Base-by-base conservation (phyloP, 1,284 basidiomycete species). In the Pseudozyma flocculosa region DNA sequence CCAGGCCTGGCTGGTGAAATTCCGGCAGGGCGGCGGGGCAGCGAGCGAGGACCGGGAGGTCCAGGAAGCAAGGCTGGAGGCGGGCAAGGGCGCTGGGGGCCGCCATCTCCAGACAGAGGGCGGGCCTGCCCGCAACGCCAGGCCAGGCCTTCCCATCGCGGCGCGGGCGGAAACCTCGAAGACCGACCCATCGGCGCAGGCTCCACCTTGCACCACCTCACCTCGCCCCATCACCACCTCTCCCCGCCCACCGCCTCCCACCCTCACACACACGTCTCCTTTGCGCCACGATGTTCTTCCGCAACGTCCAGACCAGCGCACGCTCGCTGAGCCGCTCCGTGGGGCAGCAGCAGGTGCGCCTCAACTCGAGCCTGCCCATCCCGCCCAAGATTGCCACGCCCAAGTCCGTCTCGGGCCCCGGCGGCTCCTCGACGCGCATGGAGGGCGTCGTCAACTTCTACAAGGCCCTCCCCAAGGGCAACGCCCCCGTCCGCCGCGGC, bases 381-480 rank as follows among this genome's bases (percentile, higher is more conserved):
- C 92, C 92, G 41, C 92, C 92, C 50, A 96, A 96, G 83, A 88
- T 96, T 76, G 92, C 92, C 50, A 90, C 92, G 21, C 92, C 92
- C 4, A 84, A 85, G 54, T 86, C 89, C 71, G 87, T 94, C 61
- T 89, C 92, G 80, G 77, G 88, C 79, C 21, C 88, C 50, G 86
- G 87, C 58, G 91, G 90, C 64, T 84, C 86, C 54, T 88, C 87
- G 50, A 85, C 85, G 48, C 86, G 88, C 68, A 88, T 94, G 52
- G 83, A 85, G 54, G 85, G 86, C 37, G 88, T 95, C 76, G 90
- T 95, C 65, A 85, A 88, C 76, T 95, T 95, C 81, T 96, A 96
- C 84, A 92, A 89, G 68, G 90, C 89, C 79, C 84, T 96, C 44
- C 92, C 92, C 68, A 83, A 83, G 76, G 82, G 82, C 45, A 70